phyloP scores from a whole-genome alignment of 257 asterid species.

The Buddleja alternifolia region DNA sequence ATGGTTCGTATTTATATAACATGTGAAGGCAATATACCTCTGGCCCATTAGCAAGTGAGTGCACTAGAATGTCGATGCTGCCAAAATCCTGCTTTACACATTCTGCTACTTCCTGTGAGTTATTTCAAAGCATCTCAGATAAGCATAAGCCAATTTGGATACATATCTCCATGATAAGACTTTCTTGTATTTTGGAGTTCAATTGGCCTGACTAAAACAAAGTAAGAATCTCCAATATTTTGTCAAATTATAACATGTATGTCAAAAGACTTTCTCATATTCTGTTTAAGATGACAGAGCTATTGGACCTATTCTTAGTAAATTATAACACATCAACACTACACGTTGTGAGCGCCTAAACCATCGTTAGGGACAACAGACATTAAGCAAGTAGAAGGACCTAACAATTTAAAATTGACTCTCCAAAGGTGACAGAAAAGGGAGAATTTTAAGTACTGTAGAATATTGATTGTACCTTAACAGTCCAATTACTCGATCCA shows the following conservation, averaged over 20 bases:
- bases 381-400: constrained; percentile 1
- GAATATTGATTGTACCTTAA: constrained; percentile 46
- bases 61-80: constrained; percentile 85
- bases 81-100: constrained; percentile 82
- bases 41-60: constrained; percentile 90
- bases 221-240: neutral
- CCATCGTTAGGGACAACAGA: neutral
- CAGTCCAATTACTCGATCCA: constrained; percentile 88
- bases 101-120: constrained; percentile 81
- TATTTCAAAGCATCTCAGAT: constrained; percentile 22
- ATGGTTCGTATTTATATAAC: neutral
- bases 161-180: neutral
- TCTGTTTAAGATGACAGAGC: neutral
- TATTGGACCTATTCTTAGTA: neutral
- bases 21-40: constrained; percentile 55
- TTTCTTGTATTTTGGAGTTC: no score
- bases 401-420: neutral
- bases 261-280: neutral
- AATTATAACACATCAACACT: neutral
- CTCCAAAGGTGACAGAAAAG: neutral
- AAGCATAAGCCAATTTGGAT: constrained; percentile 11
- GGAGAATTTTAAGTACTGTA: constrained; percentile 2
- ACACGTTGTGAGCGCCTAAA: neutral
- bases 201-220: neutral
- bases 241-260: neutral